Evolutionary conservation across 208 protist species (phyloP).

Genomic region (Acanthamoeba culbertsoni): DNA sequence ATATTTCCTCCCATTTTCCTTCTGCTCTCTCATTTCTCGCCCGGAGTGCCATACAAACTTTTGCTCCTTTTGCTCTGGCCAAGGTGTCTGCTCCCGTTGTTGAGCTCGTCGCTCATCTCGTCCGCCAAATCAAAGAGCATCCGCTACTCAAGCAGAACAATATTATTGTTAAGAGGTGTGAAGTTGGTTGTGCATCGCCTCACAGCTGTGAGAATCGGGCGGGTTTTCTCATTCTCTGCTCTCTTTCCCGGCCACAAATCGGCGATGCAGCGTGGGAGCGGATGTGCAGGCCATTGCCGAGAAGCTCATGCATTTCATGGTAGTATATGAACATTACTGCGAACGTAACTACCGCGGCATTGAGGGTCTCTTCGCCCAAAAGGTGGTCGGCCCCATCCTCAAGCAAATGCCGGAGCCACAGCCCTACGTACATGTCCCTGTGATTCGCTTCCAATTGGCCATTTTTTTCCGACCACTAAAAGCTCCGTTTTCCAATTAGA

Average conservation of each 20-base stretch:
- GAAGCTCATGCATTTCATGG: slow-evolving; percentile 31
- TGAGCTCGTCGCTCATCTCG: neutral
- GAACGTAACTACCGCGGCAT: slow-evolving; percentile 19
- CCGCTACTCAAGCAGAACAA: neutral
- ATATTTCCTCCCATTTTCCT: neutral
- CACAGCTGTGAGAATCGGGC: neutral
- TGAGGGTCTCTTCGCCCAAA: neutral
- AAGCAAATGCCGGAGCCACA: neutral
- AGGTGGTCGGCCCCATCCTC: slow-evolving; percentile 3
- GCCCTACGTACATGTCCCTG: neutral
- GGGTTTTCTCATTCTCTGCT: neutral
- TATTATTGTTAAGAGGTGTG: neutral
- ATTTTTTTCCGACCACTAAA: neutral
- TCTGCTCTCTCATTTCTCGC: neutral
- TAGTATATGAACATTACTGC: slow-evolving; percentile 1
- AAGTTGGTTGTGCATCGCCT: neutral
- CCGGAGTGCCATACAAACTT: neutral
- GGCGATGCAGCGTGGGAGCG: neutral
- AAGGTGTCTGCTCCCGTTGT: neutral
- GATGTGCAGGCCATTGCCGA: neutral
- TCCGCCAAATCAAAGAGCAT: slow-evolving; percentile 17
- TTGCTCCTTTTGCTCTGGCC: too few species aligned
- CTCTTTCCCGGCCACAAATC: too few species aligned
- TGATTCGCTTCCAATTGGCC: neutral
- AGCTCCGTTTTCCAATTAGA: neutral